Evolutionary conservation across 2,329 filamentous ascomycete species (phyloP), one percentile per base, ranked within the genome.

Genomic region (Claviceps lovelessii): DNA sequence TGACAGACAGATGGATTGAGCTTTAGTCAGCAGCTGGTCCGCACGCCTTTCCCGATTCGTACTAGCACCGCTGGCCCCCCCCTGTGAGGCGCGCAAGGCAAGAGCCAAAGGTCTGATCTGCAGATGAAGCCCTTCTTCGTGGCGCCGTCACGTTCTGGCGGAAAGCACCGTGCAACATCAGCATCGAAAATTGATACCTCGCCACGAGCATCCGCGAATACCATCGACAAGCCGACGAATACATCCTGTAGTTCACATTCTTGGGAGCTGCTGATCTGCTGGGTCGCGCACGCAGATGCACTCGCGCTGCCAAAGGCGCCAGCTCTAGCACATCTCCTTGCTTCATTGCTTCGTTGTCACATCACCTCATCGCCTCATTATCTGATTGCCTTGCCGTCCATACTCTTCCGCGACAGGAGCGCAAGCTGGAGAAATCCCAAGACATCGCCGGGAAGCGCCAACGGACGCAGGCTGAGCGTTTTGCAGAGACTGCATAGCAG

Each of bases 291-390:
- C 54, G 57, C 62, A 63, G 63, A 67, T 65, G 66, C 64, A 60
- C 61, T 61, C 62, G 61, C 61, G 64, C 64, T 66, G 63, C 65
- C 59, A 57, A 61, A 61, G 66, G 66, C 56, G 64, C 61, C 60
- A 61, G 65, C 64, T 63, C 63, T 59, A 55, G 54, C 58, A 42
- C 50, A 52, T 51, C 52, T 45, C 28, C 49, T 23, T 10, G 13
- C 13, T 28, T 35, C 46, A 33, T 33, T 17, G 11, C 29, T 23
- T 23, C 23, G 3, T 23, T 23, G 23, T 23, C 23, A 23, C 23
- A 52, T 46, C 39, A 48, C 28, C 46, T 33, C 46, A 31, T 31
- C 10, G 17, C 19, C 56, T 44, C 23, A 23, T 28, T 17, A 28
- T 28, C 48, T 19, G 10, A 54, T 29, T 13, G 23, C 29, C 47